These are phyloP conservation scores for Saccharomyces jurei DNA, from an alignment of 805 yeast genomes.

Conservation along the genomic window DNA sequence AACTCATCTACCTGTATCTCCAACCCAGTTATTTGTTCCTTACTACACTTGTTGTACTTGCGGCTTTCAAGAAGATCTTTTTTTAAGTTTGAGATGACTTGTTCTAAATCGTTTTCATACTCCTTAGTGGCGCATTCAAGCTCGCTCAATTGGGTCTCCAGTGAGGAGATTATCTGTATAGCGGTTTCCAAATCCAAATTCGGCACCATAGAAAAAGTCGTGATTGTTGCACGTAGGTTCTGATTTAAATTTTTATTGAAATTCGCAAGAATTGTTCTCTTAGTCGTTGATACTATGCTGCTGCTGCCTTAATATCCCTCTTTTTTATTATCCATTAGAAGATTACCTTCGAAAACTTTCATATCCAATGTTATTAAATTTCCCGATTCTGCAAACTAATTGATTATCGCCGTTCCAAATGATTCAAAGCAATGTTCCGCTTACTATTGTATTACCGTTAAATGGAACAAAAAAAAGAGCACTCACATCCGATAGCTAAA, in stretches of 20 bases:
- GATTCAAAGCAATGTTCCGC: neutral
- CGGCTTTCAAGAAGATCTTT: conserved; percentile 1
- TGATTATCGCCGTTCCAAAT: neutral
- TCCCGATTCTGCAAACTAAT: neutral
- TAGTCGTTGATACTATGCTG: neutral
- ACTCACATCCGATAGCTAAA: neutral
- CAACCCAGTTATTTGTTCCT: conserved; percentile 5
- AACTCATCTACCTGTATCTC: conserved; percentile 17
- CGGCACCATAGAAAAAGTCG: neutral
- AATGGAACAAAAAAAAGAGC: neutral
- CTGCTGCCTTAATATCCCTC: neutral
- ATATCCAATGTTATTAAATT: neutral
- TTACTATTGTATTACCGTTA: neutral
- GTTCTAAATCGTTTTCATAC: conserved; percentile 18
- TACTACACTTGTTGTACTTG: neutral
- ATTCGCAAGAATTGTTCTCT: neutral
- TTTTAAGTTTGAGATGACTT: conserved; percentile 9
- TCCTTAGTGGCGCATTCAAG: conserved; percentile 14
- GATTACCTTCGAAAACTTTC: neutral
- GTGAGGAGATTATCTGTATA: conserved; percentile 4
- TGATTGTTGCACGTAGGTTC: neutral
- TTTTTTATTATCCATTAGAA: neutral
- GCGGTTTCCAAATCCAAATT: neutral
- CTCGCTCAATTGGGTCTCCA: conserved; percentile 15
- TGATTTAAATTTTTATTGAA: neutral